Base-by-base conservation (phyloP, 257 asterid genomes). In the Gentiana straminea region DNA sequence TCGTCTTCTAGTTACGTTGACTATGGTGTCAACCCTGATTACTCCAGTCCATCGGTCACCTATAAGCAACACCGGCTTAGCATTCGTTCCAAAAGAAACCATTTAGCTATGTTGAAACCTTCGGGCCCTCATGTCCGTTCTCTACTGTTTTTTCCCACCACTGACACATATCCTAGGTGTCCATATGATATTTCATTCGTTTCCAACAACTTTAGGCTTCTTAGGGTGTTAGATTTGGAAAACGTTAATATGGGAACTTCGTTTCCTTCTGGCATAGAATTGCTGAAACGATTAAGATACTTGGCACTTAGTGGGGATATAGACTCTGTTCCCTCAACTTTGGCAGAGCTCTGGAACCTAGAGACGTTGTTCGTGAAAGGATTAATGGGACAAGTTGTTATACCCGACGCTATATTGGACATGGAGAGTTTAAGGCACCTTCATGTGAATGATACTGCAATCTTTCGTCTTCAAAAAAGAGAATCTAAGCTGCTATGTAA, bases 371-470 rank as follows among this genome's bases (percentile, higher is more conserved):
- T 45, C 47, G 51, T 66, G 39, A 43, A 35, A 24, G 59, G 63
- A 38, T 2, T 46, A 38, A 57, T 34, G 54, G 55, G 58, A 7
- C 48, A 49, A 55, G 38, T 64, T 35, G 5, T 0, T 33, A 32
- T 65, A 37, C 70, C 70, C 5, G 5, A 39, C 33, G 34, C 61
- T 6, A 43, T 57, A 2, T 65, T 35, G 58, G 54, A 38, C 4
- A 59, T 66, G 61, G 47, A 7, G 13, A 66, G 33, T 4, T 66
- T 67, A 35, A 59, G 72, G 62, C 72, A 66, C 55, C 33, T 58
- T 32, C 61, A 15, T 4, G 47, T 66, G 5, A n/a, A 52, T 3
- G 11, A 10, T 2, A 33, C 41, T 33, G 60, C 60, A 41, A 33
- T 13, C 7, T 53, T 62, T 35, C 36, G 45, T 4, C 34, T 15